Base-by-base conservation (phyloP, 805 yeast genomes). In the Ogataea methanolica region DNA sequence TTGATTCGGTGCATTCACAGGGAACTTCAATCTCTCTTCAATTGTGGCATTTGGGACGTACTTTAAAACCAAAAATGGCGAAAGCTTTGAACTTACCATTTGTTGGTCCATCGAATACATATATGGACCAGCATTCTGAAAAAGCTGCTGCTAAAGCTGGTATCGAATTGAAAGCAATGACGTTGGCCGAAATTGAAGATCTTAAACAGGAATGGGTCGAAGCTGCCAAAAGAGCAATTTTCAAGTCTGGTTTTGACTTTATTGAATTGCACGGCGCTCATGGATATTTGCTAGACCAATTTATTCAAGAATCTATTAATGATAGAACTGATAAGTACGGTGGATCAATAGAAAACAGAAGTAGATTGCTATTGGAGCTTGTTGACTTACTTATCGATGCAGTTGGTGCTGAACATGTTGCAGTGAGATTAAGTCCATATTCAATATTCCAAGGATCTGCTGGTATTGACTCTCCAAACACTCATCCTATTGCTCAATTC, bases 31-130 rank as follows among this genome's bases (percentile, higher is more conserved):
- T 72, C 2, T 65, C 76, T 40, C 58, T 73, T 33, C 87, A 82
- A 66, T 51, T 82, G 31, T 80, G 83, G 83, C 69, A 66, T 12
- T 59, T 79, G 46, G 80, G 81, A 14, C 57, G 70, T 41, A 57
- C 59, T 2, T 75, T 71, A 0, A 61, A 50, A 52, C 75, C 78
- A 16, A 62, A 54, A 5, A 47, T 60, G 6, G 51, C 72, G 45
- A 69, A 71, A 42, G 53, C 62, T 19, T 66, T 63, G 33, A 74
- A 74, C 14, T 39, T 61, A 23, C 66, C 68, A 43, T 69, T 66
- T 45, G 66, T 69, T 29, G 65, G 72, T 37, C 46, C 82, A 1
- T 68, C 80, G 17, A 71, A 68, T n/a, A 39, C 68, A 4, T 72
- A 72, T 52, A 50, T 56, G 47, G 60, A 59, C 48, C 75, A 70